Percentiles rank a stretch among this genome's conserved stretches.
phyloP scores from a whole-genome alignment of 805 yeast genomes.

The Maudiozyma bulderi region DNA sequence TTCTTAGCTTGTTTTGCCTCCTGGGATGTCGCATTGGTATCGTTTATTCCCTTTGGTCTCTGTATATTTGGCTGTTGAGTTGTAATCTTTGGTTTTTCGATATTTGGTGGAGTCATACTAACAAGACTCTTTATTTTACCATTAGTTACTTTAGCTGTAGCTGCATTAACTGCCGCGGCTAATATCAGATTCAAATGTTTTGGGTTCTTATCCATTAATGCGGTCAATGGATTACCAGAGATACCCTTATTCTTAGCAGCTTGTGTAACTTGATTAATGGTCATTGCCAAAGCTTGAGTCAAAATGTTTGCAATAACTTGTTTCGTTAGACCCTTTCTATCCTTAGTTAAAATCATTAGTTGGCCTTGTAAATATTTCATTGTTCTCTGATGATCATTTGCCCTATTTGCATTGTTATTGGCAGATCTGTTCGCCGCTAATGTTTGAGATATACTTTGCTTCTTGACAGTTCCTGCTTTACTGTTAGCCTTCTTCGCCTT shows the following conservation, averaged over 20 bases:
- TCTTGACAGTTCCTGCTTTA: slow-evolving; percentile 17
- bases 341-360: slow-evolving; percentile 68
- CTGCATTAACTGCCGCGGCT: slow-evolving; percentile 73
- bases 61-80: background rate
- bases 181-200: slow-evolving; percentile 69
- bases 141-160: slow-evolving; percentile 52
- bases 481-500: slow-evolving; percentile 19
- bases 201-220: slow-evolving; percentile 72
- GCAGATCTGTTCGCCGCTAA: slow-evolving; percentile 25
- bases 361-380: slow-evolving; percentile 80
- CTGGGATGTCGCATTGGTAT: background rate
- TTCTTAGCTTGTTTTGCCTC: background rate
- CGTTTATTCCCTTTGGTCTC: background rate
- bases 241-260: slow-evolving; percentile 82
- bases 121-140: slow-evolving; percentile 40
- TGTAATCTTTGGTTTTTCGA: background rate
- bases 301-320: slow-evolving; percentile 75
- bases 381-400: slow-evolving; percentile 42
- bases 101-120: slow-evolving; percentile 18
- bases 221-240: slow-evolving; percentile 66
- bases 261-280: slow-evolving; percentile 80
- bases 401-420: slow-evolving; percentile 12
- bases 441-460: slow-evolving; percentile 29
- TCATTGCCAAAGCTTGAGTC: slow-evolving; percentile 87
- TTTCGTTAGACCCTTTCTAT: slow-evolving; percentile 64